A percentile compares a stretch with the other conserved stretches of the same genome.
Evolutionary conservation across 2,329 filamentous ascomycete species (phyloP).

Genomic region (Xylariaceae sp.): DNA sequence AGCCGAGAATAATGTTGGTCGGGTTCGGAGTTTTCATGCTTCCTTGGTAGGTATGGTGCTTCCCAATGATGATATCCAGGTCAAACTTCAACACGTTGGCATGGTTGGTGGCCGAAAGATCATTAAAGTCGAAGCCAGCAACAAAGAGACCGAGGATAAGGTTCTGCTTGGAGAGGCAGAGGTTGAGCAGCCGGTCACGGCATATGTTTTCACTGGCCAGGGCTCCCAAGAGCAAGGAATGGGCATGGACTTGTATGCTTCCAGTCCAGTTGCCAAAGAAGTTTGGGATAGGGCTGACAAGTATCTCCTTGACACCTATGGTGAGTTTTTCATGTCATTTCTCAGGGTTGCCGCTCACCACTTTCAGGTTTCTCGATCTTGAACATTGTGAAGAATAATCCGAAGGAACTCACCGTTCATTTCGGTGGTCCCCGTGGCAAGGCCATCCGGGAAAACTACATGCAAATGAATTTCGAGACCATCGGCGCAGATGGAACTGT

Average conservation of each 20-base stretch:
- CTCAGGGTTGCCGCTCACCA: constrained; percentile 7
- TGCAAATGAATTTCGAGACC: constrained; percentile 99
- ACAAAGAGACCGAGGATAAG: constrained; percentile 94
- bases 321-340: constrained; percentile 43
- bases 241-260: constrained; percentile 98
- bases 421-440: constrained; percentile 96
- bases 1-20: constrained; percentile 95
- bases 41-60: constrained; percentile 98
- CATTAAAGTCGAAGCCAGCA: constrained; percentile 95
- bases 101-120: constrained; percentile 99
- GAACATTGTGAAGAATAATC: constrained; percentile 99
- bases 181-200: constrained; percentile 92
- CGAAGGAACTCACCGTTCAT: constrained; percentile 96
- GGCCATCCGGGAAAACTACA: constrained; percentile 97
- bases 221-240: constrained; percentile 98
- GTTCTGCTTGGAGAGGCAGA: constrained; percentile 92
- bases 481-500: constrained; percentile 84
- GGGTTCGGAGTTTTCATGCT: constrained; percentile 94
- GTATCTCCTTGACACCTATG: constrained; percentile 98
- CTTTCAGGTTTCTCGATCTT: constrained; percentile 81
- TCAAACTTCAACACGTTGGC: constrained; percentile 91
- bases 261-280: constrained; percentile 88
- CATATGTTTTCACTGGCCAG: constrained; percentile 97
- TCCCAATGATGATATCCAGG: constrained; percentile 89
- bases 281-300: constrained; percentile 98